Percentiles rank a stretch among this genome's conserved stretches.
phyloP scores from a whole-genome alignment of 169 alveolate genomes.

The Besnoitia besnoiti region DNA sequence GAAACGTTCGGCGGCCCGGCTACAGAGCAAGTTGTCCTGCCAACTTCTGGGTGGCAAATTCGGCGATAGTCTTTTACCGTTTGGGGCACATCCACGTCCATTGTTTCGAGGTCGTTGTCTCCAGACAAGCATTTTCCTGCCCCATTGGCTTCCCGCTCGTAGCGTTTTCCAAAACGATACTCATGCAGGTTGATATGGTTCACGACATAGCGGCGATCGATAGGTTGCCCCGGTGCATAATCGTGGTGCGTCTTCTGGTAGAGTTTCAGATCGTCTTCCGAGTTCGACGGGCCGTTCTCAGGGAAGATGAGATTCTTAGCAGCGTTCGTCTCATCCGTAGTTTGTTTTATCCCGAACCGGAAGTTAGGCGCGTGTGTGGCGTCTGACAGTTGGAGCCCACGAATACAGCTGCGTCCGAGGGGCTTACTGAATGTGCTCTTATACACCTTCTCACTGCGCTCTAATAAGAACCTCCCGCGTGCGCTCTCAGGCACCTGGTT shows the following conservation, averaged over 20 bases:
- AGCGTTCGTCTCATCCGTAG: slow-evolving; percentile 24
- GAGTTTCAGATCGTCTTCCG: background rate
- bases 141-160: background rate
- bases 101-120: background rate
- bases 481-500: background rate
- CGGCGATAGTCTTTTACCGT: slow-evolving; percentile 25
- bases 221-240: background rate
- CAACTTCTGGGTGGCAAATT: slow-evolving; percentile 3
- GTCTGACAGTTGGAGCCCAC: background rate
- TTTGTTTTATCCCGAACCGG: slow-evolving; percentile 37
- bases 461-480: background rate
- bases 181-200: background rate
- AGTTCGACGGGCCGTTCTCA: background rate
- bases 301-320: slow-evolving; percentile 37
- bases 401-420: background rate
- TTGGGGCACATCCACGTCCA: background rate
- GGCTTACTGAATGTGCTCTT: background rate
- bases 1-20: slow-evolving; percentile 35
- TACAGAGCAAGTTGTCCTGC: background rate
- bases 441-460: background rate
- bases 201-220: background rate
- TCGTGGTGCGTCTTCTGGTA: background rate
- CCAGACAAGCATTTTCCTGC: background rate
- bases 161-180: background rate
- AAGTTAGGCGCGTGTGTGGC: background rate